Conservation (phyloP, 352 stramenopile genomes). For the Globisporangium spiculum region DNA sequence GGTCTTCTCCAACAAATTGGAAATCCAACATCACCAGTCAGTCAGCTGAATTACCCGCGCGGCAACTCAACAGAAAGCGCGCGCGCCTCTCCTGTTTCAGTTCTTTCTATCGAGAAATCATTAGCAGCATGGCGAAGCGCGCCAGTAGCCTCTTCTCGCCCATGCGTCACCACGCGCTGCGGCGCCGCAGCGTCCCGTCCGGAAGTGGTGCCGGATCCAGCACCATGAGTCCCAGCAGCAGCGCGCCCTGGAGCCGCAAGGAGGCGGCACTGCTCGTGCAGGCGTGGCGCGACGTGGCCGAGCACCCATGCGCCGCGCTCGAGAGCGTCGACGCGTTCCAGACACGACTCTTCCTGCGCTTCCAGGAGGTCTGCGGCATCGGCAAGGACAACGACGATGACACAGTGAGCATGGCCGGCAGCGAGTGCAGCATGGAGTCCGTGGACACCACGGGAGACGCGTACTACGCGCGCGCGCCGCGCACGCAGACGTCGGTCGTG, state of each 20-base stretch:
- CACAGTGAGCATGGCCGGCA: slow-evolving; percentile 6
- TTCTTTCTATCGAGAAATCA: not conserved
- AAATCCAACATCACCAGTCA: not conserved
- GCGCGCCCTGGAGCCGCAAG: slow-evolving; percentile 7
- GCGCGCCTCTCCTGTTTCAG: no score
- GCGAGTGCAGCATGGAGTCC: slow-evolving; percentile 15
- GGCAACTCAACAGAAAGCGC: not conserved
- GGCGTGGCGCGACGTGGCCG: slow-evolving; percentile 13
- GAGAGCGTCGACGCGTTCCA: slow-evolving; percentile 20
- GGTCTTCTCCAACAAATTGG: no score
- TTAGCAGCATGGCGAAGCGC: slow-evolving; percentile 1
- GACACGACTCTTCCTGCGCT: slow-evolving; percentile 17
- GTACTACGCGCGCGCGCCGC: not conserved
- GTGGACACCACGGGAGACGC: not conserved
- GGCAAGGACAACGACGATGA: not conserved
- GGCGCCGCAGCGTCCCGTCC: slow-evolving; percentile 7
- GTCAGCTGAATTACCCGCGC: no score
- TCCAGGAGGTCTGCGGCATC: slow-evolving; percentile 7
- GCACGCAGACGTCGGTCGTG: slow-evolving; percentile 15
- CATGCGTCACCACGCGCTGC: slow-evolving; percentile 7
- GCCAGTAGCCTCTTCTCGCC: slow-evolving; percentile 12
- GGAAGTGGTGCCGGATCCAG: not conserved
- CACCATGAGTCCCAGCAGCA: slow-evolving; percentile 5
- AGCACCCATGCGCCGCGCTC: slow-evolving; percentile 7
- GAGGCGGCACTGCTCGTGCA: slow-evolving; percentile 13